Evolutionary conservation across 768 basidiomycete genomes (phyloP), one percentile per base, ranked within the genome.

Genomic region (Xerocomellus chrysenteron): DNA sequence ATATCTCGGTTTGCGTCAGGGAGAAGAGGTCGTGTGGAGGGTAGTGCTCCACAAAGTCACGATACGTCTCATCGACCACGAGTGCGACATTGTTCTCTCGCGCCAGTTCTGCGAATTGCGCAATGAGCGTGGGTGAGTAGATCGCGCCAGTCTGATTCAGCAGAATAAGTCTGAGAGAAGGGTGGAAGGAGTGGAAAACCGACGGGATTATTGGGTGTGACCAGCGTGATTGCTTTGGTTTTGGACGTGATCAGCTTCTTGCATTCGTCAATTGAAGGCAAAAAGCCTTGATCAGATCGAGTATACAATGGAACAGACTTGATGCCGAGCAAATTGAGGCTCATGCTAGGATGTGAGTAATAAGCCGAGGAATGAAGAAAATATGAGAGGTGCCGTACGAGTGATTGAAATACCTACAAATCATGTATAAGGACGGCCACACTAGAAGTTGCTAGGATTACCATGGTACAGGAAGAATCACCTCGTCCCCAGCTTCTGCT

Each of bases 11-110:
- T 54, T 56, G 47, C 0, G 50, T 45, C 3, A 67, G 41, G 2
- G 73, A 70, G 67, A 90, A 89, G 19, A 88, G 74, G 35, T 61
- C 57, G 64, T 90, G 88, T 0, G 88, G 84, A n/a, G 75, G 71
- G 19, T 62, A 62, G 5, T 71, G 64, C n/a, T 80, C 69, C 42
- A 86, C 73, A 64, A 94, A 92, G 67, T 94, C 91, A 13, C 91
- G 81, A 70, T 95, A 95, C 1, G 92, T 94, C 72, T 93, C 91
- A 70, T 95, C 92, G n/a, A 95, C 47, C 37, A 94, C 78, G 24
- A 94, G 78, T 0, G 90, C 86, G 17, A 92, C 63, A 1, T 77
- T 74, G 28, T 77, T 68, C 49, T 78, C 73, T 21, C 65, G 72
- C 0, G 90, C 88, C 3, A 94, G 79, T 0, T 73, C 60, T 2